phyloP scores from a whole-genome alignment of 352 stramenopile genomes.

The Plasmopara viticola region DNA sequence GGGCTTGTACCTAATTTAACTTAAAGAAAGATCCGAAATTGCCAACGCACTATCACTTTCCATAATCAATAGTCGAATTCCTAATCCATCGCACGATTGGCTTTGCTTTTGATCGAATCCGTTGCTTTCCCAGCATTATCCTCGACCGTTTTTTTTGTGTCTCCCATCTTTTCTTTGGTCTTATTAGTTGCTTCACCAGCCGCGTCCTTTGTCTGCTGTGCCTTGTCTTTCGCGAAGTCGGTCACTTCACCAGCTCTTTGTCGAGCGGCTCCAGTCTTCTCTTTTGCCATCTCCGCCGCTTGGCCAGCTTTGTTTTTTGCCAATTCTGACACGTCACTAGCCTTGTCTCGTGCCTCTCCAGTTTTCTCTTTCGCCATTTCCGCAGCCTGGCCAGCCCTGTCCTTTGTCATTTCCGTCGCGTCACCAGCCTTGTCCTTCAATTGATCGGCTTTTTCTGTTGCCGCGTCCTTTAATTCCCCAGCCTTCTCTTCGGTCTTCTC shows the following conservation, averaged over 20 bases:
- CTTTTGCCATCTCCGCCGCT: conserved; percentile 15
- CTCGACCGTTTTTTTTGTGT: background rate
- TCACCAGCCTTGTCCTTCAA: background rate
- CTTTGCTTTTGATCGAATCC: too few relatives aligned
- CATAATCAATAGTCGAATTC: too few relatives aligned
- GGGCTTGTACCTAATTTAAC: too few relatives aligned
- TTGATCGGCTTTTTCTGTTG: conserved; percentile 11
- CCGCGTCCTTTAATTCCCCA: conserved; percentile 8
- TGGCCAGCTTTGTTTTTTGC: conserved; percentile 17
- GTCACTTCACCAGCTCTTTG: conserved; percentile 18
- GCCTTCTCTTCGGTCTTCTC: conserved; percentile 20
- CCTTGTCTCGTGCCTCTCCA: conserved; percentile 15
- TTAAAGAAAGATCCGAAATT: too few relatives aligned
- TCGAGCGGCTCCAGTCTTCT: conserved; percentile 15
- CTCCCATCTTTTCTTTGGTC: conserved; percentile 5
- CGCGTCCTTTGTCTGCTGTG: conserved; percentile 1
- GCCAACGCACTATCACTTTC: too few relatives aligned
- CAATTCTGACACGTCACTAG: conserved; percentile 4
- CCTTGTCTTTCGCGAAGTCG: conserved; percentile 10
- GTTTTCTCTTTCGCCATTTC: conserved; percentile 12
- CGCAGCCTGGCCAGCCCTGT: background rate
- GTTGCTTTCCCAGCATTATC: too few relatives aligned
- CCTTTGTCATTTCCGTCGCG: background rate
- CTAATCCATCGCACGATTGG: too few relatives aligned
- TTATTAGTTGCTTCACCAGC: conserved; percentile 4